A percentile compares a stretch with the other conserved stretches of the same genome.
Conservation (phyloP, 176 grass and related monocot species). For the Hsuehochloa calcarea region DNA sequence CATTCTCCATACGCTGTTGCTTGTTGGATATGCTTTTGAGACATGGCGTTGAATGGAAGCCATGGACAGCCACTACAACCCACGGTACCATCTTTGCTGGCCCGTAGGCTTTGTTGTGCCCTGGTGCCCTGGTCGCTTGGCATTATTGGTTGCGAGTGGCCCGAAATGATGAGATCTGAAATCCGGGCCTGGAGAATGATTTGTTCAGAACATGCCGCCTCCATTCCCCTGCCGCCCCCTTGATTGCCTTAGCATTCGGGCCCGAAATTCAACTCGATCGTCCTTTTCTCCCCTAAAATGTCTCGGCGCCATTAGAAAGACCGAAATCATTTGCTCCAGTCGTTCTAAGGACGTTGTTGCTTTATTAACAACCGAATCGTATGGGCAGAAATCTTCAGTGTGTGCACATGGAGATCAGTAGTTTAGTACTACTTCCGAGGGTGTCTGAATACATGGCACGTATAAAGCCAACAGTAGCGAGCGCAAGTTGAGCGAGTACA, state of each 20-base stretch:
- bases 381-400: background rate
- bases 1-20: background rate
- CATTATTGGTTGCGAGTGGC: conserved; percentile 39
- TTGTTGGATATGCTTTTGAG: background rate
- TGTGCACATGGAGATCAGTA: background rate
- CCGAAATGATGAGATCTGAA: conserved; percentile 45
- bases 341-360: background rate
- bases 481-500: background rate
- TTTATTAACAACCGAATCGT: background rate
- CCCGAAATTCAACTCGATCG: background rate
- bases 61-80: conserved; percentile 29
- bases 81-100: conserved; percentile 4
- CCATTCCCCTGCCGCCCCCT: background rate
- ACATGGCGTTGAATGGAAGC: conserved; percentile 40
- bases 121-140: conserved; percentile 1
- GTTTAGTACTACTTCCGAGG: background rate
- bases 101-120: background rate
- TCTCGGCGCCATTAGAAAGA: background rate
- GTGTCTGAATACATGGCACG: background rate
- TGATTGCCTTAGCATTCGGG: conserved; percentile 21
- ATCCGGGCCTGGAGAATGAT: conserved; percentile 42
- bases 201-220: conserved; percentile 32
- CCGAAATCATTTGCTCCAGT: conserved; percentile 2
- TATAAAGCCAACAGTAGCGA: background rate
- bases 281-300: background rate